Evolutionary conservation across 179 eudicot species (phyloP), one percentile per base, ranked within the genome.

Genomic region (Beta lomatogona): DNA sequence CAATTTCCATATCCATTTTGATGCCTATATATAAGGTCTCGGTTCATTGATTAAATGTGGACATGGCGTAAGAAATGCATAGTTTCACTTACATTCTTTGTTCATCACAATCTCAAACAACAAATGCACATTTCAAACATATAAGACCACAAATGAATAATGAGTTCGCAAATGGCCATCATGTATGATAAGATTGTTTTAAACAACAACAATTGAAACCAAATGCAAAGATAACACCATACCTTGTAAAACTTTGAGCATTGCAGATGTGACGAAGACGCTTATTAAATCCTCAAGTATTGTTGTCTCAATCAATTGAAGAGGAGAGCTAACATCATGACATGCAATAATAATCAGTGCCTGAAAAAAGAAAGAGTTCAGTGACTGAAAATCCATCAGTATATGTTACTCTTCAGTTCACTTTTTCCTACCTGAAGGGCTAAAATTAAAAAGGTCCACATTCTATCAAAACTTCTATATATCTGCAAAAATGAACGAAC

Each of bases 231-330:
- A 60, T 45, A 72, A 61, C 25, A 71, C 22, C 73, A 54, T 73
- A 96, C 99, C 98, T 87, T 86, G 93, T 82, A 94, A 75, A 64
- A 93, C 89, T 88, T 90, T 93, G 64, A 97, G 95, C 41, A 86
- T 86, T 14, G 99, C 97, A 73, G 97, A 97, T 77, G 99, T 97
- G 75, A 97, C 91, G 87, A 97, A 97, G 76, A 97, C 90, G 89
- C 99, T 97, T 89, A 93, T 93, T 48, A 94, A 86, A 79, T 97
- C 98, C 88, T 97, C 99, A 68, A 97, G 93, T 83, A 91, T 73
- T 46, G 80, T 67, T 67, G 97, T 88, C 66, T 93, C 98, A 76
- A 94, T 85, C 83, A 94, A 87, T 88, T 97, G 92, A 75, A 94
- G 64, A 81, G 97, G 98, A 74, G 97, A 94, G 79, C 87, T 89